These are phyloP conservation scores for Aspergillus sclerotiicarbonarius DNA, from an alignment of 495 filamentous ascomycete species.

Conservation along the genomic window DNA sequence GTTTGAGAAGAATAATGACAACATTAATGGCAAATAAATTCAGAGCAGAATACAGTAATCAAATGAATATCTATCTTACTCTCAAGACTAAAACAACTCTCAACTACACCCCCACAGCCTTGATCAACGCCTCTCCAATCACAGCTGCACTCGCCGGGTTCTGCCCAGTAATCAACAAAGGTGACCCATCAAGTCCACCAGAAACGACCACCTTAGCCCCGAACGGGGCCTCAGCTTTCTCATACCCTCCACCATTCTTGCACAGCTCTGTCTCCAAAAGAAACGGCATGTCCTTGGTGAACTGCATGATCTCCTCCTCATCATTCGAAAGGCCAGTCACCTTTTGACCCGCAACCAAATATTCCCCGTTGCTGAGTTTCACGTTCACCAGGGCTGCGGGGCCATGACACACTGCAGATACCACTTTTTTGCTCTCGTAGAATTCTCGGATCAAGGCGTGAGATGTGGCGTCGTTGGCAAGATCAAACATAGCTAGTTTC, in stretches of 20 bases:
- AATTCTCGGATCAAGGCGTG: background rate
- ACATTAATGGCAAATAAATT: too few relatives aligned
- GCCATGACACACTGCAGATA: constrained; percentile 61
- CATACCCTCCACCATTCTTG: constrained; percentile 45
- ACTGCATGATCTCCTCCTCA: constrained; percentile 52
- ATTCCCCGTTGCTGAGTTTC: constrained; percentile 40
- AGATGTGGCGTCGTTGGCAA: too few relatives aligned
- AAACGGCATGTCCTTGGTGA: constrained; percentile 53
- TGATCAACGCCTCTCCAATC: constrained; percentile 41
- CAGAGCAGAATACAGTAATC: too few relatives aligned
- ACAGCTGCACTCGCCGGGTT: constrained; percentile 58
- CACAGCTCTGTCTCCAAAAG: constrained; percentile 51
- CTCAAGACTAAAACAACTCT: too few relatives aligned
- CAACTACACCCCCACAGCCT: constrained; percentile 10
- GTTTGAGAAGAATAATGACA: too few relatives aligned
- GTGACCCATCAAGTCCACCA: constrained; percentile 30
- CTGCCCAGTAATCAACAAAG: constrained; percentile 64
- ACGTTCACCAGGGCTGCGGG: constrained; percentile 54
- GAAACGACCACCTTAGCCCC: constrained; percentile 52
- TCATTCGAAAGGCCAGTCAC: constrained; percentile 60
- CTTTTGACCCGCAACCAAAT: constrained; percentile 43
- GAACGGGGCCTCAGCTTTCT: constrained; percentile 47
- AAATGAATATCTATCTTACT: too few relatives aligned
- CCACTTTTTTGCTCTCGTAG: constrained; percentile 42
- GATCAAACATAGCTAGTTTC: too few relatives aligned